Evolutionary conservation across 495 filamentous ascomycete genomes (phyloP).

Genomic region (Penicillium argentinense): DNA sequence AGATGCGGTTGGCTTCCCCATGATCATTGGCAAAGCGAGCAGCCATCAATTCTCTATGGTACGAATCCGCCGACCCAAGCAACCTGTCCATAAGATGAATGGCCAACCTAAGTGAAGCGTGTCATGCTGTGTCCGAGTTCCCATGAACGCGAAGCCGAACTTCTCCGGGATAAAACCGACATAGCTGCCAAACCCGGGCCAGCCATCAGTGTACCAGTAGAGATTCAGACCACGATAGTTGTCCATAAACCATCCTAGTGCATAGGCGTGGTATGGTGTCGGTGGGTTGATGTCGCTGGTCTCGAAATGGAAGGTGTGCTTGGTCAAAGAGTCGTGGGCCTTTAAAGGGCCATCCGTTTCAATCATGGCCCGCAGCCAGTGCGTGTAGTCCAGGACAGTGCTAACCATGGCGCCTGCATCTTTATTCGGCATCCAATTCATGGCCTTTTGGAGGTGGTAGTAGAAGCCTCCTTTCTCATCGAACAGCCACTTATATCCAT

Average conservation of each 20-base stretch:
- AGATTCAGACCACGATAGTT: conserved; percentile 44
- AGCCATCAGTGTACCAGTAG: conserved; percentile 44
- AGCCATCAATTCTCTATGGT: conserved; percentile 4
- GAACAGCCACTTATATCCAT: conserved; percentile 21
- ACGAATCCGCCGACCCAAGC: conserved; percentile 4
- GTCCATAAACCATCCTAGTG: conserved; percentile 44
- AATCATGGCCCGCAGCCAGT: conserved; percentile 46
- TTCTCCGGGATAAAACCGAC: conserved; percentile 47
- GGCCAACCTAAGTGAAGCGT: neutral
- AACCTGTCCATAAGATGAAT: conserved; percentile 12
- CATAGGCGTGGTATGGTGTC: conserved; percentile 30
- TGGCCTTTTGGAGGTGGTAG: conserved; percentile 8
- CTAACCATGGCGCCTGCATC: conserved; percentile 53
- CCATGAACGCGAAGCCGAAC: conserved; percentile 48
- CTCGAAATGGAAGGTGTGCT: conserved; percentile 27
- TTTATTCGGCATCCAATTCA: conserved; percentile 31
- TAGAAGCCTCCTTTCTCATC: conserved; percentile 8
- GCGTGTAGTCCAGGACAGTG: conserved; percentile 52
- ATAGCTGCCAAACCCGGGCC: conserved; percentile 43
- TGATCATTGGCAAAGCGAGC: conserved; percentile 3
- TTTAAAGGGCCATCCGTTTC: conserved; percentile 28
- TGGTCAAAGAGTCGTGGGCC: conserved; percentile 38
- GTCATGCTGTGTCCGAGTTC: conserved; percentile 27
- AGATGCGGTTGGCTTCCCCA: neutral
- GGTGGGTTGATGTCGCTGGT: conserved; percentile 14